Evolutionary conservation across 202 grass and related monocot species (phyloP).

Genomic region (Elaeis oleifera): DNA sequence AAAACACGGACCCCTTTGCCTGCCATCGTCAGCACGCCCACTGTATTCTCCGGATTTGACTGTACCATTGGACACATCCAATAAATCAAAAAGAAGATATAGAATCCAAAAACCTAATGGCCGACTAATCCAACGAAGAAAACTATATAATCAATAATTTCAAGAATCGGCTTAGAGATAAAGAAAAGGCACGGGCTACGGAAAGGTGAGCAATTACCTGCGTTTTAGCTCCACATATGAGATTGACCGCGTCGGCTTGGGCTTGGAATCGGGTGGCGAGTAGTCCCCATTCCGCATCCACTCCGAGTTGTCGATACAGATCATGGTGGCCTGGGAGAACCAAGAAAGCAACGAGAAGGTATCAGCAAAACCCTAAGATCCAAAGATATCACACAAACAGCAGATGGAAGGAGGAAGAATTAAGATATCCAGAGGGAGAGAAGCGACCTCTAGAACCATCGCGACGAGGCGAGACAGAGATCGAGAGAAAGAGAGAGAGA

Average conservation of each 20-base stretch:
- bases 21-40: slow-evolving; percentile 96
- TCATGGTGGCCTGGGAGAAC: slow-evolving; percentile 79
- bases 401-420: not conserved
- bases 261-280: slow-evolving; percentile 68
- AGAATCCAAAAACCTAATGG: no score
- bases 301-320: slow-evolving; percentile 98
- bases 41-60: slow-evolving; percentile 99
- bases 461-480: slow-evolving; percentile 1
- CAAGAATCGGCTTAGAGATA: slow-evolving; percentile 10
- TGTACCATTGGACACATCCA: slow-evolving; percentile 10
- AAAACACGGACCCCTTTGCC: slow-evolving; percentile 95
- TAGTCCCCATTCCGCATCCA: slow-evolving; percentile 99
- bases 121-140: not conserved
- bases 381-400: not conserved
- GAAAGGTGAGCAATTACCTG: slow-evolving; percentile 33
- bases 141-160: slow-evolving; percentile 11
- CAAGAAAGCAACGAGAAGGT: not conserved
- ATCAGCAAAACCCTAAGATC: not conserved
- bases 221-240: slow-evolving; percentile 94
- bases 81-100: no score
- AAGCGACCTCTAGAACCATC: slow-evolving; percentile 70
- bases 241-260: slow-evolving; percentile 86
- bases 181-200: not conserved
- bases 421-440: not conserved
- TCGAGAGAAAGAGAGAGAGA: no score